These are phyloP conservation scores for Cladorrhinum sp. DNA, from an alignment of 2,329 filamentous ascomycete genomes.

Conservation along the genomic window DNA sequence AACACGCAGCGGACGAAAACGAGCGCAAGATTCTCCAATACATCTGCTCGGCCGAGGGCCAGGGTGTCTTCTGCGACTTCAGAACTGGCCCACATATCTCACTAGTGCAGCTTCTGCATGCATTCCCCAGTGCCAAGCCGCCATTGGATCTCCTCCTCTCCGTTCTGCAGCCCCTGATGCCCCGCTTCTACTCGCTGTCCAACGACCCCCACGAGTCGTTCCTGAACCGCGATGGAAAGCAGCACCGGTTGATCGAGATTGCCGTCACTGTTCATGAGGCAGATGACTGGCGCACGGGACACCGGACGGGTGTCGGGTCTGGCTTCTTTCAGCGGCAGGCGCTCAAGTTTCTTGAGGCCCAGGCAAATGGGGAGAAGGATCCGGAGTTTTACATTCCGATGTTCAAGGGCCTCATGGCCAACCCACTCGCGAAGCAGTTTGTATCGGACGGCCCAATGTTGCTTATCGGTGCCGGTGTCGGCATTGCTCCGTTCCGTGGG, in stretches of 20 bases:
- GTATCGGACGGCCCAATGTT: constrained; percentile 95
- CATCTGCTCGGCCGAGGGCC: constrained; percentile 84
- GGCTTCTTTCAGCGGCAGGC: constrained; percentile 92
- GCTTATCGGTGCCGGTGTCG: constrained; percentile 92
- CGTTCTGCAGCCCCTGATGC: constrained; percentile 84
- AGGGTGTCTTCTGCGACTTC: constrained; percentile 90
- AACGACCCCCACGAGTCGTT: constrained; percentile 85
- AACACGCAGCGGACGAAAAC: constrained; percentile 73
- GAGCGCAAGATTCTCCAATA: constrained; percentile 88
- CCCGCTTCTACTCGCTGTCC: constrained; percentile 95
- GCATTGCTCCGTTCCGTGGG: constrained; percentile 94
- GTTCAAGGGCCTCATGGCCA: constrained; percentile 98
- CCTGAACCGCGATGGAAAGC: constrained; percentile 63
- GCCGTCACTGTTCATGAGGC: constrained; percentile 95
- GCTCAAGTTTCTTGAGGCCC: constrained; percentile 64
- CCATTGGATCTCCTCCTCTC: constrained; percentile 80
- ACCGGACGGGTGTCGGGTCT: constrained; percentile 81
- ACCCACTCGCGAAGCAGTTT: constrained; percentile 89
- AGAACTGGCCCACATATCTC: constrained; percentile 85
- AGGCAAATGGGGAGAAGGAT: constrained; percentile 55
- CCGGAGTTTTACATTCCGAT: constrained; percentile 79
- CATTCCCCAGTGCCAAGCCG: constrained; percentile 88
- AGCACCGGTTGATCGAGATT: constrained; percentile 83
- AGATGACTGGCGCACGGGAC: constrained; percentile 69
- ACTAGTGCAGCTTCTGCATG: constrained; percentile 78